Percentiles rank a stretch among this genome's conserved stretches.
Evolutionary conservation across 2,329 filamentous ascomycete species (phyloP).

Genomic region (Alternaria sp.): DNA sequence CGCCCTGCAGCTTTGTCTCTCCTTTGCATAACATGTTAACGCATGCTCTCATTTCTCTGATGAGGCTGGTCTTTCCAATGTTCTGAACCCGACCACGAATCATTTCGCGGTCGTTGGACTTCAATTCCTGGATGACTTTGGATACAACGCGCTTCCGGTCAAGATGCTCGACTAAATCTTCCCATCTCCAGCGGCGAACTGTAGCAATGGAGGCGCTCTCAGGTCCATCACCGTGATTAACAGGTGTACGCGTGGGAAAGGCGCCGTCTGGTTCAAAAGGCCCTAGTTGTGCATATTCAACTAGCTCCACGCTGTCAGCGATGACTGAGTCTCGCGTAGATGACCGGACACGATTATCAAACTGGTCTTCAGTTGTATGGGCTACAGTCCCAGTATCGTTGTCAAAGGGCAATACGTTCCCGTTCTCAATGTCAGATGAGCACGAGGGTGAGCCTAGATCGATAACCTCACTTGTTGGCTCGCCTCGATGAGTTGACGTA

Average conservation of each 20-base stretch:
- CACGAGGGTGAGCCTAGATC: constrained; percentile 31
- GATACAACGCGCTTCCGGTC: constrained; percentile 58
- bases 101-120: constrained; percentile 24
- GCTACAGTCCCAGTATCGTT: neutral
- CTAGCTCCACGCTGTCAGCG: constrained; percentile 15
- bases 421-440: constrained; percentile 8
- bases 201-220: constrained; percentile 38
- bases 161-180: constrained; percentile 44
- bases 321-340: constrained; percentile 7
- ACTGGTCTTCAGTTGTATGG: neutral
- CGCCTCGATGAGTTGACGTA: neutral
- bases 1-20: constrained; percentile 34
- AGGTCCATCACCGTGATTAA: constrained; percentile 24
- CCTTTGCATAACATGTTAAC: constrained; percentile 31
- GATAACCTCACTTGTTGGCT: constrained; percentile 17
- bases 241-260: neutral
- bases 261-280: neutral
- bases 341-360: neutral
- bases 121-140: constrained; percentile 51
- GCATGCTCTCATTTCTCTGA: constrained; percentile 36
- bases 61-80: constrained; percentile 29
- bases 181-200: constrained; percentile 45
- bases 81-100: constrained; percentile 31
- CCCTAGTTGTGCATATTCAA: neutral
- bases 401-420: neutral